phyloP scores from a whole-genome alignment of 2,329 filamentous ascomycete genomes.

The Nemania bipapillata region DNA sequence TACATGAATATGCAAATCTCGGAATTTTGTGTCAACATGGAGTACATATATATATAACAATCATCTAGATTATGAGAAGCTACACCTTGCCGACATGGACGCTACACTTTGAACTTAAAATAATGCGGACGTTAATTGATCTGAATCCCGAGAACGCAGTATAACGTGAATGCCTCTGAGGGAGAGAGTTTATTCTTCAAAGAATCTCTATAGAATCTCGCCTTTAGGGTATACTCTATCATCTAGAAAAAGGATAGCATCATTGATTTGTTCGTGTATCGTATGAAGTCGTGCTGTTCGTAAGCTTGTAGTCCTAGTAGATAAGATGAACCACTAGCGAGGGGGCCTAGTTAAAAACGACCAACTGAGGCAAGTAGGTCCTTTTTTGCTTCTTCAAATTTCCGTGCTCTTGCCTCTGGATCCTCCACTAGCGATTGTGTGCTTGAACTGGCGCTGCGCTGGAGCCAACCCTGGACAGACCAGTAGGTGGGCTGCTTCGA shows the following conservation, averaged over 20 bases:
- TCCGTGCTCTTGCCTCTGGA: conserved; percentile 53
- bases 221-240: conserved; percentile 2
- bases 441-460: conserved; percentile 41
- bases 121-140: not conserved
- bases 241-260: not conserved
- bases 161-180: not conserved
- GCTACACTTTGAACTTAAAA: not conserved
- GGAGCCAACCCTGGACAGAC: conserved; percentile 47
- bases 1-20: no score
- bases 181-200: not conserved
- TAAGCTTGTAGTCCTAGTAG: conserved; percentile 13
- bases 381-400: conserved; percentile 61
- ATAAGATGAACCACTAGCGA: not conserved
- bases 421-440: conserved; percentile 39
- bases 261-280: conserved; percentile 4
- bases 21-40: not conserved
- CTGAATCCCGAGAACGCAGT: not conserved
- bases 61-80: not conserved
- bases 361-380: conserved; percentile 55
- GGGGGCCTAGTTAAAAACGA: conserved; percentile 37
- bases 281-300: conserved; percentile 19
- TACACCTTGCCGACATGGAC: not conserved
- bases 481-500: conserved; percentile 47
- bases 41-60: conserved; percentile 6
- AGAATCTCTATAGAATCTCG: not conserved